A percentile compares a stretch with the other conserved stretches of the same genome.
These are phyloP conservation scores for Pyricularia sp. DNA, from an alignment of 2,329 filamentous ascomycete genomes.

Conservation along the genomic window DNA sequence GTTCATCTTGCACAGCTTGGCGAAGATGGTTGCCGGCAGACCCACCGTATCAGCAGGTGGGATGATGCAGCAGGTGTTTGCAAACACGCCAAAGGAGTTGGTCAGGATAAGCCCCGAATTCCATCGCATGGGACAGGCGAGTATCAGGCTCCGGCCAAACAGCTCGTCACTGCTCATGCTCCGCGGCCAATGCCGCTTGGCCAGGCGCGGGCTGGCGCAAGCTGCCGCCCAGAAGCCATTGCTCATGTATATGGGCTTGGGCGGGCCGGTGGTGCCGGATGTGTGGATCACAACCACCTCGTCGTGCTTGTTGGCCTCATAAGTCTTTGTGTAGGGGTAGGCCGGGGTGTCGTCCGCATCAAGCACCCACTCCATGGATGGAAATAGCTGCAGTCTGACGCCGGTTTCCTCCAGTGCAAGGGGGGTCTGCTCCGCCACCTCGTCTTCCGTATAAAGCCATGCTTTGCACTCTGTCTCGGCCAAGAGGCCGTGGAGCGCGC, in stretches of 20 bases:
- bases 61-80: background rate
- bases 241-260: background rate
- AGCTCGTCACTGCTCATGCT: background rate
- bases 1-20: background rate
- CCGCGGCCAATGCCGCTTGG: background rate
- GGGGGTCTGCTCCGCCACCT: background rate
- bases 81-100: background rate
- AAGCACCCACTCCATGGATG: background rate
- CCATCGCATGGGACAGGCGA: background rate
- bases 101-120: background rate
- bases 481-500: background rate
- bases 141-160: background rate
- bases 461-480: background rate
- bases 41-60: background rate
- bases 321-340: background rate
- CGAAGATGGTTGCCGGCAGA: background rate
- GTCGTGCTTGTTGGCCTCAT: background rate
- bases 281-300: background rate
- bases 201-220: background rate
- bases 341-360: background rate
- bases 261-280: background rate
- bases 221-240: background rate
- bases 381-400: background rate
- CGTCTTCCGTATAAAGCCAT: background rate
- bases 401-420: background rate